Base-by-base conservation (phyloP, 1,284 basidiomycete genomes). In the Microbotryum silenes-acaulis region DNA sequence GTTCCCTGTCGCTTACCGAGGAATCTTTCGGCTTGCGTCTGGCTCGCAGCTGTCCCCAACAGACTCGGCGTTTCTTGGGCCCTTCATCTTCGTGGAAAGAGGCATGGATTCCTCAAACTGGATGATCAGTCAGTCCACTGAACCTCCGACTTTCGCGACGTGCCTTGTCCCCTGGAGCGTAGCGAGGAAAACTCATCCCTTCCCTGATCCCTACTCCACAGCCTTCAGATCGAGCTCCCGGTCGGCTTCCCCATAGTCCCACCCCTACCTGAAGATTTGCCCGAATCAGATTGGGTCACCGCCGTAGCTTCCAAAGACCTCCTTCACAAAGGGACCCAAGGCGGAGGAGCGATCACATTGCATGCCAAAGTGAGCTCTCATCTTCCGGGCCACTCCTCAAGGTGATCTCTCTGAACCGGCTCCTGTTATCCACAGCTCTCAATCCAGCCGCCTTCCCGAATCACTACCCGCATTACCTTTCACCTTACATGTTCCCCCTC, bases 211-310 rank as follows among this genome's bases (percentile, higher is more conserved):
- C 3, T 18, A 2, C 6, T 2, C 2, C 29, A 1, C 47, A 67
- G 65, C 2, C 51, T 68, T 10, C 25, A 44, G 3, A 44, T 68
- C 9, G 61, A 59, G 2, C 18, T 68, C 1, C 66, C 66, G 9
- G 54, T 68, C 14, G 57, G 45, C 14, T 55, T 61, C 21, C 61
- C 63, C 0, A 7, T 59, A 21, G 23, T 53, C 1, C 27, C 42
- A 2, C 31, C 49, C 6, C 9, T 51, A 16, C 46, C 57, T 18
- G 8, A 12, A 31, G 18, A 29, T 23, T 10, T 59, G n/a, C 27
- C 51, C 9, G 27, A n/a, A 12, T 20, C 8, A 44, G 20, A 18
- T 2, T 25, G 14, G 23, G 27, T 1, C 50, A 62, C 21, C 21
- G 27, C 12, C 59, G 61, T 45, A 65, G 62, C 14, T 65, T 52